Conservation (phyloP, 139 green algal species). For the Chlamydomonas schloesseri region DNA sequence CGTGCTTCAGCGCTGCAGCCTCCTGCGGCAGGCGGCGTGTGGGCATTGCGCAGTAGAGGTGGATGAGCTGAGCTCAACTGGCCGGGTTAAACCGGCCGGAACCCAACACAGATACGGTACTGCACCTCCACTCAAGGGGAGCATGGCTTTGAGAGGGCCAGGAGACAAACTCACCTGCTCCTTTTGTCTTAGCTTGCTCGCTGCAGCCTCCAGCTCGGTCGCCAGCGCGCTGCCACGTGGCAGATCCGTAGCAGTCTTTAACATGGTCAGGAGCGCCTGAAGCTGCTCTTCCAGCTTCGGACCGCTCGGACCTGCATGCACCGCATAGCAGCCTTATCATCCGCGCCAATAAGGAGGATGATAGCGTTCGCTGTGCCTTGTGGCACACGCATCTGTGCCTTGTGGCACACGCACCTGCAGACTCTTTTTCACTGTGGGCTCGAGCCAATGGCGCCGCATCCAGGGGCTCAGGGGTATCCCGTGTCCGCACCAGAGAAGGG, state of each 20-base stretch:
- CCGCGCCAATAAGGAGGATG: too few relatives aligned
- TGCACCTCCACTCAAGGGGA: too few relatives aligned
- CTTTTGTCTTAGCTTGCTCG: constrained; percentile 11
- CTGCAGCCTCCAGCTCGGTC: constrained; percentile 17
- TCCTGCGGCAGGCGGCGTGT: background rate
- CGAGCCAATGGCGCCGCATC: background rate
- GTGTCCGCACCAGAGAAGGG: background rate
- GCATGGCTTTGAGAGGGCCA: too few relatives aligned
- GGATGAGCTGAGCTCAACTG: too few relatives aligned
- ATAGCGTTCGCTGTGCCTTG: background rate
- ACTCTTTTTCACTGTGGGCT: background rate
- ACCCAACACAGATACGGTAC: too few relatives aligned
- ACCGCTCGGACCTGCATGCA: background rate
- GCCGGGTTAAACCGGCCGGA: too few relatives aligned
- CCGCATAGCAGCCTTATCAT: too few relatives aligned
- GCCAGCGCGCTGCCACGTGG: background rate
- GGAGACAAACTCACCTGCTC: constrained; percentile 24
- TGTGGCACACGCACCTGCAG: too few relatives aligned
- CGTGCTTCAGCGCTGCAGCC: background rate
- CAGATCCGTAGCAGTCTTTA: background rate
- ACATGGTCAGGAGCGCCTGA: background rate
- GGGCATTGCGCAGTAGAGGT: too few relatives aligned
- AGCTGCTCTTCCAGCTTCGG: constrained; percentile 11
- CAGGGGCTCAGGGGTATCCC: background rate
- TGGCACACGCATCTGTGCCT: background rate